These are phyloP conservation scores for Moesziomyces antarcticus DNA, from an alignment of 1,284 basidiomycete genomes.

Conservation along the genomic window DNA sequence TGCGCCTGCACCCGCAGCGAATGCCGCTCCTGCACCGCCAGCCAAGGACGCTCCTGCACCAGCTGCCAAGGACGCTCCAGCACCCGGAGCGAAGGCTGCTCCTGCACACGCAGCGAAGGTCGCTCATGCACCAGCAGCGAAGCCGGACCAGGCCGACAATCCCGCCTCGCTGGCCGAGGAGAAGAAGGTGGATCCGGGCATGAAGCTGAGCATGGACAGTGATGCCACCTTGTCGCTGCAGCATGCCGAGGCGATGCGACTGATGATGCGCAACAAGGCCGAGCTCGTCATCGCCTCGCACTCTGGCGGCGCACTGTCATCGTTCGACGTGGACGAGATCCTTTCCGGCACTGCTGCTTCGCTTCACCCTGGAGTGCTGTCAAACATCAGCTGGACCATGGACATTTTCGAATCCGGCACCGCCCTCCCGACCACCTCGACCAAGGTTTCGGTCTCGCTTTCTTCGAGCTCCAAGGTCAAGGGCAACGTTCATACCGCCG, in stretches of 20 bases:
- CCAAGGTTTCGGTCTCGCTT: not conserved
- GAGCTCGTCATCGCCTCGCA: conserved; percentile 24
- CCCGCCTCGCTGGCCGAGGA: not conserved
- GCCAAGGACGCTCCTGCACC: no score
- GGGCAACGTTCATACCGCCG: not conserved
- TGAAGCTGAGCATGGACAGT: conserved; percentile 14
- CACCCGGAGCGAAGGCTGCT: not conserved
- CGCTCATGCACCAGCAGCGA: not conserved
- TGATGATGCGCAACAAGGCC: conserved; percentile 25
- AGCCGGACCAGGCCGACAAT: no score
- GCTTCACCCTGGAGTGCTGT: conserved; percentile 17
- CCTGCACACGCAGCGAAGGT: not conserved
- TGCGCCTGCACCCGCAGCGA: not conserved
- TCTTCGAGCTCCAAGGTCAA: not conserved
- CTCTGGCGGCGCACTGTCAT: conserved; percentile 5
- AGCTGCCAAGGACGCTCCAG: not conserved
- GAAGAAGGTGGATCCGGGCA: conserved; percentile 6
- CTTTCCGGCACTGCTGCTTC: conserved; percentile 12
- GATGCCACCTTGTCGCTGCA: conserved; percentile 14
- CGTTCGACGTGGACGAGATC: conserved; percentile 18
- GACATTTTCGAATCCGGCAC: conserved; percentile 25
- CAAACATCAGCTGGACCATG: conserved; percentile 26
- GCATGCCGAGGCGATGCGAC: conserved; percentile 23
- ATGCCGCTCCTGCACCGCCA: not conserved
- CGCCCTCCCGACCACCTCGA: conserved; percentile 10